Evolutionary conservation across 2,329 filamentous ascomycete species (phyloP), one percentile per base, ranked within the genome.

Genomic region (Pochonia chlamydosporia): DNA sequence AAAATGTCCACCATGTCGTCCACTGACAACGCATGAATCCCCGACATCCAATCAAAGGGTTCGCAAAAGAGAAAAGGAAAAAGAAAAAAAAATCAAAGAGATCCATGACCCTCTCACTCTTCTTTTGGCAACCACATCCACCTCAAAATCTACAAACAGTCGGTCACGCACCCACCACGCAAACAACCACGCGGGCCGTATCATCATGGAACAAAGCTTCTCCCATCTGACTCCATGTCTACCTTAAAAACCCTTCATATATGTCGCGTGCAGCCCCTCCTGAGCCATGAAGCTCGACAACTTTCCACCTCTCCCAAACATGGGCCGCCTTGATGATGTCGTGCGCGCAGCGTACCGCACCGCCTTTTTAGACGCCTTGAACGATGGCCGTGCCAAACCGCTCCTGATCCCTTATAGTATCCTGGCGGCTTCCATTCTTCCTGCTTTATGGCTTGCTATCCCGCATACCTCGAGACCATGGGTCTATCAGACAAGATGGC

Each of bases 401-500:
- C 65, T 82, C 16, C 56, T 83, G 16, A 33, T 83, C 7, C 79
- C 79, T 0, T 74, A 76, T 48, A 65, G 70, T 47, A 49, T 81
- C 6, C 49, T 78, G 20, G 73, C 70, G 3, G 57, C 69, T 24
- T 65, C 75, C 39, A 41, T 79, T 36, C 46, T 84, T 3, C 75
- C 78, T 0, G 60, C 72, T 1, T 52, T 79, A 3, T 85, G 81
- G 60, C 69, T 84, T 13, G 63, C 73, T 42, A 67, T 84, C 49
- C 77, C 79, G 2, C 79, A 84, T 55, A 66, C 61, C 26, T 62
- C 65, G 2, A 66, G 71, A 8, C 71, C 71, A 5, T 76, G 73
- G 73, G 54, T 81, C 10, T 78, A 77, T 53, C 64, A 56, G 8
- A 67, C 70, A 26, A 56, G 66, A 43, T 82, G 75, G 71, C 61